Conservation (phyloP, 2,329 filamentous ascomycete genomes). For the Coniochaeta sp. region DNA sequence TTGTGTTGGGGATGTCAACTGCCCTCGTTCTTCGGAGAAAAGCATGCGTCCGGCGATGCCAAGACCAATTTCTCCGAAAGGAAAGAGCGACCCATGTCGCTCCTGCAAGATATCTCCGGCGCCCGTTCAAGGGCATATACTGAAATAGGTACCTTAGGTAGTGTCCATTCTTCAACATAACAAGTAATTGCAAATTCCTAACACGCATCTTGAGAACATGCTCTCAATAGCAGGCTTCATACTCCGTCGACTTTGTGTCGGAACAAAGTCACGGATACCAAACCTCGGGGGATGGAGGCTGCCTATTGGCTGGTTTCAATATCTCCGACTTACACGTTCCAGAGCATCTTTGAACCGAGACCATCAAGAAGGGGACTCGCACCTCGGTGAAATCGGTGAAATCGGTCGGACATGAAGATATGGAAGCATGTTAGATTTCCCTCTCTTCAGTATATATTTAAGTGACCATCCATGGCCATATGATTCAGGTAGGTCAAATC, state of each 20-base stretch:
- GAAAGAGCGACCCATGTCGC: background rate
- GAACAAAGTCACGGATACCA: too few species aligned
- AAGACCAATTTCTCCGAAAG: background rate
- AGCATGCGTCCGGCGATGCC: background rate
- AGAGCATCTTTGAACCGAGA: too few species aligned
- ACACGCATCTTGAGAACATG: too few species aligned
- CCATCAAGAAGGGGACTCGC: too few species aligned
- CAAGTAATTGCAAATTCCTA: too few species aligned
- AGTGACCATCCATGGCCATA: background rate
- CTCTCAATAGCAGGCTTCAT: too few species aligned
- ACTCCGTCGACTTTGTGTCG: too few species aligned
- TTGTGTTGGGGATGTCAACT: background rate
- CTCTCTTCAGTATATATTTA: background rate
- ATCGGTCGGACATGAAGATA: background rate
- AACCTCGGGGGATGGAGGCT: too few species aligned
- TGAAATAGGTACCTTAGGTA: too few species aligned
- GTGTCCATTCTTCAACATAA: too few species aligned
- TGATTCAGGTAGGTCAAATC: background rate
- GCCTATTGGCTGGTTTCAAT: too few species aligned
- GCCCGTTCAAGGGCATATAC: too few species aligned
- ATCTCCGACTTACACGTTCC: background rate
- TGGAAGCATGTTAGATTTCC: background rate
- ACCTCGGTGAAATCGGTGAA: background rate
- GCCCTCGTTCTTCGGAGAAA: background rate
- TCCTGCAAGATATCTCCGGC: background rate